Base-by-base conservation (phyloP, 2,329 filamentous ascomycete species). In the Aspergillus fructus region DNA sequence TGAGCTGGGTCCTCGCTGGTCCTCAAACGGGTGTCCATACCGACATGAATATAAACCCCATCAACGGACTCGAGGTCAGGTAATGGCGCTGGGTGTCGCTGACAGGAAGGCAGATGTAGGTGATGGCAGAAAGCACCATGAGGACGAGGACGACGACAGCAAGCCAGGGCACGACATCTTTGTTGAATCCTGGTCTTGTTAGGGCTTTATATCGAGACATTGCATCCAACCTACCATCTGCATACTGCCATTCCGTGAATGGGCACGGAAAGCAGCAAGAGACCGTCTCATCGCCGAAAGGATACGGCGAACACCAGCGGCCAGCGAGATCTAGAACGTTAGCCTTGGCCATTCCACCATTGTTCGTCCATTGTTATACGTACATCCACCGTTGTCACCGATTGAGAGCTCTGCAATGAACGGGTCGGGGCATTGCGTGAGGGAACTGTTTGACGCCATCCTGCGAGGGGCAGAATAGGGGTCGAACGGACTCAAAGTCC, bases 231-330 rank as follows among this genome's bases (percentile, higher is more conserved):
- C 8, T 41, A 58, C 55, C 49, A 33, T 49, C 39, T 8, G 55
- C 45, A 15, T 58, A 58, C 46, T 30, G 19, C 49, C 49, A 58
- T 21, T 58, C 34, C 3, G 55, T 58, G 9, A 53, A 39, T 12
- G 55, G 55, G 27, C 55, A 58, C 1, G 55, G 55, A 34, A 58
- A 58, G 30, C 55, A 58, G 45, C 55, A 58, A 15, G 55, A 58
- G 2, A 58, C 23, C 2, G 42, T 47, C 37, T 58, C 49, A n/a
- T 42, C 24, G 15, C 30, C 49, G 17, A 58, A 9, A 15, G 15
- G 1, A 11, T 49, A 30, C 9, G 27, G 49, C 9, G 42, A 8
- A n/a, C 55, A 58, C 55, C 55, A 58, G 8, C 55, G 55, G 5
- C 55, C 55, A 7, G n/a, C 13, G 24, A 47, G 42, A 49, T 58